phyloP scores from a whole-genome alignment of 371 early-diverging fungal species.

The Capillidium rhysosporum region DNA sequence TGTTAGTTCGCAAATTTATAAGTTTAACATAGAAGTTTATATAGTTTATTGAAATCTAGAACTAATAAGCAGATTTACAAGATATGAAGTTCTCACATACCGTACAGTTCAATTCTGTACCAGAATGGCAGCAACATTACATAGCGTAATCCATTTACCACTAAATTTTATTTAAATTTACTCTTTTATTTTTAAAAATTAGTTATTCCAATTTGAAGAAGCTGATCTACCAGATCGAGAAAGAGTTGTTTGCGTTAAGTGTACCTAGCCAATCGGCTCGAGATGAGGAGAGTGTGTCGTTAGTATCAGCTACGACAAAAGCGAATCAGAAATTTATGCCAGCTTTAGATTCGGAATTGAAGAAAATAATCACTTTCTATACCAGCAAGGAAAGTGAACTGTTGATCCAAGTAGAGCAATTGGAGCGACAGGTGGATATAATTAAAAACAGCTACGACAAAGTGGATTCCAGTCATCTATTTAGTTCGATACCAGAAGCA shows the following conservation, averaged over 20 bases:
- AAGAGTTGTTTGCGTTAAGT: constrained; percentile 47
- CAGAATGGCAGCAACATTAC: constrained; percentile 75
- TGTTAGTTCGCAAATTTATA: no score
- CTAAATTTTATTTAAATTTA: neutral
- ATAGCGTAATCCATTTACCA: constrained; percentile 28
- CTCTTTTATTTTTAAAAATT: neutral
- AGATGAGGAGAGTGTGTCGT: constrained; percentile 14
- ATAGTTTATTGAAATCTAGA: no score
- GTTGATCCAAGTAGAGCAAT: constrained; percentile 29
- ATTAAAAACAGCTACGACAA: neutral
- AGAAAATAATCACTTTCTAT: constrained; percentile 61
- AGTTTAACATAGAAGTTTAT: no score
- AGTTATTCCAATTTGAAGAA: constrained; percentile 81
- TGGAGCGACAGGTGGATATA: neutral
- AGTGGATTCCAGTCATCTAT: neutral
- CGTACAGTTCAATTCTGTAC: constrained; percentile 71
- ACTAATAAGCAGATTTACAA: no score
- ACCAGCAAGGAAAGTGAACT: constrained; percentile 57
- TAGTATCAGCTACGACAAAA: constrained; percentile 14
- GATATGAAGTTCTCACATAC: constrained; percentile 88
- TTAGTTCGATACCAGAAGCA: neutral
- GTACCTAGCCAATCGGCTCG: constrained; percentile 17
- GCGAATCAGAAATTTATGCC: constrained; percentile 38
- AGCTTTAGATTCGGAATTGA: constrained; percentile 55
- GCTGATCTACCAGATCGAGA: constrained; percentile 70